Percentiles rank a stretch among this genome's conserved stretches.
phyloP scores from a whole-genome alignment of 768 basidiomycete species.

The Agaricus blazei region DNA sequence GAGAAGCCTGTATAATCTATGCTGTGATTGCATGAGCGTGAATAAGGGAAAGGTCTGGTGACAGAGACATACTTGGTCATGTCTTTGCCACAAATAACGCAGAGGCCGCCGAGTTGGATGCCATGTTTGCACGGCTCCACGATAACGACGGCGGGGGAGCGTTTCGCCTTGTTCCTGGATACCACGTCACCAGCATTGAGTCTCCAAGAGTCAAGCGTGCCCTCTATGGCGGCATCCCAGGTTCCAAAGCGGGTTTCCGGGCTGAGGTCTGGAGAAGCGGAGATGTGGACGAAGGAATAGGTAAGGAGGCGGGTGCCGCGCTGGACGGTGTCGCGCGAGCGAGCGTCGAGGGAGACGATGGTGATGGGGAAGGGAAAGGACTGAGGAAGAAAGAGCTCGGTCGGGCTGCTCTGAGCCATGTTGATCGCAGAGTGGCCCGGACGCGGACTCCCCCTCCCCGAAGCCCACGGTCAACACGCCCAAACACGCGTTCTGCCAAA shows the following conservation, averaged over 20 bases:
- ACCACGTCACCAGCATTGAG: constrained; percentile 62
- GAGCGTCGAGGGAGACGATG: constrained; percentile 62
- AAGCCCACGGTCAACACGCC: too few relatives aligned
- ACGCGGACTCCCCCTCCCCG: background rate
- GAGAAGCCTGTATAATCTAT: constrained; percentile 86
- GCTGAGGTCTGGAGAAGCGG: constrained; percentile 36
- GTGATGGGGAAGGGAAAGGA: constrained; percentile 86
- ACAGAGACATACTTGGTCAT: constrained; percentile 70
- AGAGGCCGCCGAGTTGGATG: constrained; percentile 87
- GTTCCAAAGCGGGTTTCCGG: constrained; percentile 77
- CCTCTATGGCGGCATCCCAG: constrained; percentile 88
- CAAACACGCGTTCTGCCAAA: too few relatives aligned
- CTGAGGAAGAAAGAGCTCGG: constrained; percentile 71
- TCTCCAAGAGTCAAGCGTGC: constrained; percentile 68
- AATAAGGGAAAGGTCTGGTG: constrained; percentile 11
- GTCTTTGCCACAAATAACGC: constrained; percentile 93
- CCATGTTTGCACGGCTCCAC: constrained; percentile 96
- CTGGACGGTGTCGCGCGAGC: constrained; percentile 37
- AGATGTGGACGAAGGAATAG: constrained; percentile 70
- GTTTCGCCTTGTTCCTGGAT: constrained; percentile 51
- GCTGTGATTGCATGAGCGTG: constrained; percentile 25
- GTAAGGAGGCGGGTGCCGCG: constrained; percentile 79
- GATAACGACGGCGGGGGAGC: constrained; percentile 58
- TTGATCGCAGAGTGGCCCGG: background rate
- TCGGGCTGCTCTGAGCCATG: constrained; percentile 41